These are phyloP conservation scores for Cylindrotheca fusiformis DNA, from an alignment of 108 stramenopile species.

Conservation along the genomic window DNA sequence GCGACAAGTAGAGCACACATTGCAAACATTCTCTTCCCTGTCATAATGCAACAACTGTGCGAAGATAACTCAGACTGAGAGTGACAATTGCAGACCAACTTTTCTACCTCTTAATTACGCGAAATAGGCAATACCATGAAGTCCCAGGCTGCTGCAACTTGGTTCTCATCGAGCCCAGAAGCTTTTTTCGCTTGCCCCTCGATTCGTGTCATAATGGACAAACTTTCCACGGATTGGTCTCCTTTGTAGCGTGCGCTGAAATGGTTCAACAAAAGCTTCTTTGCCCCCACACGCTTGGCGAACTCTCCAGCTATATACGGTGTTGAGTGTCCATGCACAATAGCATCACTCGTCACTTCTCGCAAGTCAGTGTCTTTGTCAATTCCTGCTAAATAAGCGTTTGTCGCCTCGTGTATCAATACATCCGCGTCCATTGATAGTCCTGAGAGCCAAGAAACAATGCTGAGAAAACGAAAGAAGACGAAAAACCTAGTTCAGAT, in stretches of 20 bases:
- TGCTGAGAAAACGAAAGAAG: background rate
- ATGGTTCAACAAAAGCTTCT: constrained; percentile 80
- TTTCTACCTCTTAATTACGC: background rate
- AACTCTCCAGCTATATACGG: constrained; percentile 83
- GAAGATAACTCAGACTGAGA: background rate
- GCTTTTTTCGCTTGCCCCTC: constrained; percentile 79
- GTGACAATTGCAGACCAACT: no score
- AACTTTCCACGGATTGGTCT: constrained; percentile 64
- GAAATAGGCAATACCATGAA: constrained; percentile 64
- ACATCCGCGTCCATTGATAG: constrained; percentile 78
- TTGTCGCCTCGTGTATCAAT: constrained; percentile 91
- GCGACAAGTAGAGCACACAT: background rate
- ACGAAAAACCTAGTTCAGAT: background rate
- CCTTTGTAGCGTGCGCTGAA: constrained; percentile 85
- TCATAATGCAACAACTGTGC: background rate
- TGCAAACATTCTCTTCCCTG: background rate
- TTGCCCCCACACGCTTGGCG: constrained; percentile 61
- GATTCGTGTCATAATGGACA: constrained; percentile 82
- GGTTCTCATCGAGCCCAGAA: constrained; percentile 45
- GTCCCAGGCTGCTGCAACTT: constrained; percentile 87
- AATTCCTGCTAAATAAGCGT: constrained; percentile 64
- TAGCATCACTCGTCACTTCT: constrained; percentile 62
- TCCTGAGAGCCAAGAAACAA: constrained; percentile 11
- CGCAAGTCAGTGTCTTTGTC: constrained; percentile 59
- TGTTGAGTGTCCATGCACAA: constrained; percentile 85